Percentiles rank a stretch among this genome's conserved stretches.
Conservation (phyloP, 78 protist species). For the Mantamonas sphyraenae region DNA sequence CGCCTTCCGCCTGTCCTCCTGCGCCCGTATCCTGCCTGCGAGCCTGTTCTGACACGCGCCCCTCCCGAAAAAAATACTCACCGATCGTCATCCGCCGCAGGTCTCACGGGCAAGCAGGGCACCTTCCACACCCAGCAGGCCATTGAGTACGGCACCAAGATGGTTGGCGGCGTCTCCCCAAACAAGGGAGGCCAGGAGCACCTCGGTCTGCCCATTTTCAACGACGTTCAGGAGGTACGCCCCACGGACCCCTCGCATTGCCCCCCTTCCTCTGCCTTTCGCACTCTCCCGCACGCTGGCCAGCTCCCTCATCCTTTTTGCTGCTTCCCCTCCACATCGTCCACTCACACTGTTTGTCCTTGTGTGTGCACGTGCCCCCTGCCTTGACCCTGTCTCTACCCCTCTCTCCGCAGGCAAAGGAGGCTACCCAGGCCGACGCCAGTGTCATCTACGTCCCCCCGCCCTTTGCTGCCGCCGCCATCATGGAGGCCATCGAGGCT, state of each 20-base stretch:
- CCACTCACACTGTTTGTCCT: too few species aligned
- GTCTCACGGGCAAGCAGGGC: slow-evolving; percentile 51
- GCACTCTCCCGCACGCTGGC: too few species aligned
- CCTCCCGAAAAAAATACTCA: neutral
- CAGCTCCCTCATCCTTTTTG: too few species aligned
- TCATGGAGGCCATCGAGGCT: slow-evolving; percentile 89
- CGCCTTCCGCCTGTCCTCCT: neutral
- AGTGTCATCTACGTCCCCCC: slow-evolving; percentile 91
- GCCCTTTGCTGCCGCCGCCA: slow-evolving; percentile 77
- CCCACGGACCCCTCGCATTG: neutral
- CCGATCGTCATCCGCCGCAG: neutral
- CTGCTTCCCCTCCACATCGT: too few species aligned
- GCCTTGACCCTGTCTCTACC: too few species aligned
- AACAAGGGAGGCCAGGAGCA: slow-evolving; percentile 83
- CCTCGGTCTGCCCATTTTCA: slow-evolving; percentile 89
- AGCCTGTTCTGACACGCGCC: neutral
- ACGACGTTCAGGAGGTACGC: slow-evolving; percentile 67
- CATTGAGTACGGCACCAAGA: slow-evolving; percentile 93
- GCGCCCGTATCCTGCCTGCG: neutral
- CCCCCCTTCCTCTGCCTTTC: neutral
- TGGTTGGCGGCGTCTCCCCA: slow-evolving; percentile 97
- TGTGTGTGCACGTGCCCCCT: too few species aligned
- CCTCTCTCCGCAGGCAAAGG: slow-evolving; percentile 53
- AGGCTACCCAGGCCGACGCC: slow-evolving; percentile 82
- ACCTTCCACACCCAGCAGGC: slow-evolving; percentile 91